A percentile compares a stretch with the other conserved stretches of the same genome.
Evolutionary conservation across 2,329 filamentous ascomycete species (phyloP).

Genomic region (Colletotrichum chrysophilum): DNA sequence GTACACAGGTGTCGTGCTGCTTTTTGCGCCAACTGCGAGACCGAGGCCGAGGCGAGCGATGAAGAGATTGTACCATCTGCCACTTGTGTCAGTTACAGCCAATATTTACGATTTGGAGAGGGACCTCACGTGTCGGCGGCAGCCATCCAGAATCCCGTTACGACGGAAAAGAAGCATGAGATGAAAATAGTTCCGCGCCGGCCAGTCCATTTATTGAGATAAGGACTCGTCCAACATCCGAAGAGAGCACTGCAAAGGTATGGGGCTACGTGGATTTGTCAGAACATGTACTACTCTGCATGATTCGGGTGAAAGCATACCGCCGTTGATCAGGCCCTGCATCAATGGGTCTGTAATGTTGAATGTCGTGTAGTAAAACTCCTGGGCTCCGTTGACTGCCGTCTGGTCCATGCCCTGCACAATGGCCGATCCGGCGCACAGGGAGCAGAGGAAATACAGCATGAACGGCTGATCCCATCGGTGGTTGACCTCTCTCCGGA

Average conservation of each 20-base stretch:
- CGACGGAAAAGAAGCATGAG: constrained; percentile 59
- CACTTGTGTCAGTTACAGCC: constrained; percentile 37
- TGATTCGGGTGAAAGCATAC: not conserved
- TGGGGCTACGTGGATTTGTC: constrained; percentile 36
- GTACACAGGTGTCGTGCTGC: constrained; percentile 38
- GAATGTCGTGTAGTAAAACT: constrained; percentile 39
- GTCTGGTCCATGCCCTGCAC: constrained; percentile 70
- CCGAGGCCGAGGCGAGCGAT: constrained; percentile 38
- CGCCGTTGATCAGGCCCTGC: constrained; percentile 58
- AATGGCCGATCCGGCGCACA: not conserved
- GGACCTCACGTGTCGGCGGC: constrained; percentile 56
- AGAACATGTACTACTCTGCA: not conserved
- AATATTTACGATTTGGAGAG: constrained; percentile 24
- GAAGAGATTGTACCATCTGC: constrained; percentile 38
- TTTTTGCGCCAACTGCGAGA: constrained; percentile 42
- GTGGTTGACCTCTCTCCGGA: constrained; percentile 32
- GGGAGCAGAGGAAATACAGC: constrained; percentile 39
- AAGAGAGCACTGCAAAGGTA: constrained; percentile 55
- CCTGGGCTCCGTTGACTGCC: constrained; percentile 64
- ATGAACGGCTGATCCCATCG: constrained; percentile 37
- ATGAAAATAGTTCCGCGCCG: constrained; percentile 70
- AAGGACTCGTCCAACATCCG: constrained; percentile 38
- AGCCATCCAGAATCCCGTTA: constrained; percentile 60
- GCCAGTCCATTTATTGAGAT: constrained; percentile 64
- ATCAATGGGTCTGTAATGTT: constrained; percentile 45